Conservation (phyloP, 148 eudicot species). For the Vaccinium myrtillus region DNA sequence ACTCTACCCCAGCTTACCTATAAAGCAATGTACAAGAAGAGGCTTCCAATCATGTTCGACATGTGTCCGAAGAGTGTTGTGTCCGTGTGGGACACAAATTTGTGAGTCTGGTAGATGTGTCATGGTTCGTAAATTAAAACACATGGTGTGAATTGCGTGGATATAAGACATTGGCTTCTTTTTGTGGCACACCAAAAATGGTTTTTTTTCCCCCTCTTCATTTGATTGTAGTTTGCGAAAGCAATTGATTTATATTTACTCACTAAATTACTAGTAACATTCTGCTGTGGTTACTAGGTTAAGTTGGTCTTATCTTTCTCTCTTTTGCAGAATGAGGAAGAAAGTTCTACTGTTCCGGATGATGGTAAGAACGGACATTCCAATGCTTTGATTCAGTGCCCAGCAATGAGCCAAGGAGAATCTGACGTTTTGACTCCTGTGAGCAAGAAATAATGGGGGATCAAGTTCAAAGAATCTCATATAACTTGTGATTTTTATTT, state of each 20-base stretch:
- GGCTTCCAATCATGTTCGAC: too few species aligned
- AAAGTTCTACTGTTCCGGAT: background rate
- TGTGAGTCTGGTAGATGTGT: too few species aligned
- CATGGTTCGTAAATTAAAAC: background rate
- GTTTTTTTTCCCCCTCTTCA: background rate
- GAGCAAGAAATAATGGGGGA: background rate
- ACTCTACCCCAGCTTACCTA: too few species aligned
- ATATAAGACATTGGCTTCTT: background rate
- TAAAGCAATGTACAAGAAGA: too few species aligned
- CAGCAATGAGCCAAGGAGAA: background rate
- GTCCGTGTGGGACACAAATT: too few species aligned
- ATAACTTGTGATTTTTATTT: background rate
- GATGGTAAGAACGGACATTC: background rate
- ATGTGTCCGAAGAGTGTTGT: too few species aligned
- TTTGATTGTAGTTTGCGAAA: background rate
- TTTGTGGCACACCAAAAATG: background rate
- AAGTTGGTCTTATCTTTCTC: background rate
- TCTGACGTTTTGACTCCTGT: background rate
- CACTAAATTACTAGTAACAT: background rate
- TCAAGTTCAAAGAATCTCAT: background rate
- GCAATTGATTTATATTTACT: background rate
- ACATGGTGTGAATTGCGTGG: background rate
- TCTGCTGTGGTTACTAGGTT: background rate
- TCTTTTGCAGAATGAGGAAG: conserved; percentile 5
- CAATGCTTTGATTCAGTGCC: background rate